A percentile compares a stretch with the other conserved stretches of the same genome.
phyloP scores from a whole-genome alignment of 2,329 filamentous ascomycete species.

The Cadophora luteo-olivacea region DNA sequence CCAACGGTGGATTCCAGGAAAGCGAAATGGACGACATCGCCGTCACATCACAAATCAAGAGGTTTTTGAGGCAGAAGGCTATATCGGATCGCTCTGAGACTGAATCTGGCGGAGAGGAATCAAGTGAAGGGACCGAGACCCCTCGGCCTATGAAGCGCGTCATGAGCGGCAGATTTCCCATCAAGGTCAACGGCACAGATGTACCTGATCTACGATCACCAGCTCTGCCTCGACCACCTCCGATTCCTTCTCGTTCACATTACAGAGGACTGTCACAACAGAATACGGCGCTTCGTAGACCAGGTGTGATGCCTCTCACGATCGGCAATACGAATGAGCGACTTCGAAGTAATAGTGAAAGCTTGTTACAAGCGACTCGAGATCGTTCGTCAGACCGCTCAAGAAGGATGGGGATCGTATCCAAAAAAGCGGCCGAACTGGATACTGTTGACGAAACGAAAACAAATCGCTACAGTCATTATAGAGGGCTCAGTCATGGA shows the following conservation, averaged over 20 bases:
- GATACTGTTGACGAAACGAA: conserved; percentile 68
- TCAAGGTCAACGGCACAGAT: conserved; percentile 77
- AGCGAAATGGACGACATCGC: conserved; percentile 68
- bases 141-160: conserved; percentile 72
- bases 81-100: conserved; percentile 59
- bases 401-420: conserved; percentile 69
- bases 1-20: conserved; percentile 60
- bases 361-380: conserved; percentile 56
- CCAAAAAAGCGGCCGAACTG: conserved; percentile 64
- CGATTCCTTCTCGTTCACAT: conserved; percentile 82
- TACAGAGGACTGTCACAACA: conserved; percentile 77
- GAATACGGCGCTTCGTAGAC: conserved; percentile 66
- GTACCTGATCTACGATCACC: conserved; percentile 72
- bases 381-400: conserved; percentile 58
- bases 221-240: conserved; percentile 69
- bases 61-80: conserved; percentile 58
- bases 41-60: conserved; percentile 67
- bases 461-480: conserved; percentile 69
- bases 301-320: conserved; percentile 73
- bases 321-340: conserved; percentile 75
- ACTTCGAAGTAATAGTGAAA: conserved; percentile 69
- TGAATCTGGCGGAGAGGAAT: conserved; percentile 65
- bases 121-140: conserved; percentile 79
- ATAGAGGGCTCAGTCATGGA: conserved; percentile 70
- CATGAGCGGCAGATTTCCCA: conserved; percentile 69